These are phyloP conservation scores for Juglanconis juglandina DNA, from an alignment of 2,329 filamentous ascomycete genomes.

Conservation along the genomic window DNA sequence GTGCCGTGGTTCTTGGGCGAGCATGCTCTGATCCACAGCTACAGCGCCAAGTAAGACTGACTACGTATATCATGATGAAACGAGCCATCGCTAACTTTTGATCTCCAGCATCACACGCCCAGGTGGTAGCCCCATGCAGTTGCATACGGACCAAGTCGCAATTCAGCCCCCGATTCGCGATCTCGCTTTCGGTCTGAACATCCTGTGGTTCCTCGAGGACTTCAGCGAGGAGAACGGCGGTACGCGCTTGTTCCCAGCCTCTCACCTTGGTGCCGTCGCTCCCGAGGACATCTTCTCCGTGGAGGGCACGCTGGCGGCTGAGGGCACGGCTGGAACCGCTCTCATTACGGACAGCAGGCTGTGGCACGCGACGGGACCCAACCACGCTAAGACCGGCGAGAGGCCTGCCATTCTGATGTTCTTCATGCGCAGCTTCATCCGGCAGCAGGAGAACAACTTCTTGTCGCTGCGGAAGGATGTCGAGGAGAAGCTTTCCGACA, in stretches of 20 bases:
- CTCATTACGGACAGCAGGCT: constrained; percentile 27
- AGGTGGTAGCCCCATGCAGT: constrained; percentile 25
- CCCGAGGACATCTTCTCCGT: constrained; percentile 23
- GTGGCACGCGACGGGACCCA: constrained; percentile 29
- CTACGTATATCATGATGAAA: not conserved
- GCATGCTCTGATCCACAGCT: constrained; percentile 26
- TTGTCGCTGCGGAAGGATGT: constrained; percentile 28
- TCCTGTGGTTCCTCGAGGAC: constrained; percentile 28
- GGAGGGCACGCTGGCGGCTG: constrained; percentile 24
- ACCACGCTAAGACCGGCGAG: constrained; percentile 21
- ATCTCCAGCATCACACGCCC: constrained; percentile 22
- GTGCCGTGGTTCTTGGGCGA: constrained; percentile 28
- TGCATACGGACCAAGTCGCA: constrained; percentile 28
- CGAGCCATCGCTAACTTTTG: not conserved
- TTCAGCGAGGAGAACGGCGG: constrained; percentile 29
- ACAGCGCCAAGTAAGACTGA: constrained; percentile 27
- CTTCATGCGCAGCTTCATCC: constrained; percentile 30
- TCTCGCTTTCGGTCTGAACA: constrained; percentile 25
- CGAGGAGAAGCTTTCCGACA: constrained; percentile 24
- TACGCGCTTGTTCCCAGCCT: constrained; percentile 27
- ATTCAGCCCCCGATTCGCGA: constrained; percentile 25
- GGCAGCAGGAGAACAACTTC: constrained; percentile 29
- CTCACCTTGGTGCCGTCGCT: constrained; percentile 23
- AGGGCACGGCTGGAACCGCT: constrained; percentile 25
- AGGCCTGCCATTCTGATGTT: constrained; percentile 27